Conservation (phyloP, 2,329 filamentous ascomycete species). For the Pseudogymnoascus sp. region DNA sequence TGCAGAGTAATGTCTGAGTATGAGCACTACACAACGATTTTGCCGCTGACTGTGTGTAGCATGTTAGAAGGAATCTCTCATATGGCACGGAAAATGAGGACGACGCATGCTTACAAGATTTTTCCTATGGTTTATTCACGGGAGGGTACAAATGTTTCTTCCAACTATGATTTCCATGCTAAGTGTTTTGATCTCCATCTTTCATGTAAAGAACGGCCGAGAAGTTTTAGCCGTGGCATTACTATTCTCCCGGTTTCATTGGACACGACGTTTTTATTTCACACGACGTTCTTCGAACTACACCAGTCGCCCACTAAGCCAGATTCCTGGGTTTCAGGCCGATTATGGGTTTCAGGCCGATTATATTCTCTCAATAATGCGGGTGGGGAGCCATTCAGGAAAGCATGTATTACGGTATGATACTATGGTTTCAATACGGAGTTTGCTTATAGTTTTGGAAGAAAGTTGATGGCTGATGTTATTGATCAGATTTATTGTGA, state of each 20-base stretch:
- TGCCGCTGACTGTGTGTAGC: background rate
- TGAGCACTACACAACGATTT: background rate
- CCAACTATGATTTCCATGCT: too few relatives aligned
- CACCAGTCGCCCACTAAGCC: slow-evolving; percentile 30
- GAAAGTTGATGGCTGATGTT: too few relatives aligned
- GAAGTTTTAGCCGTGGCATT: background rate
- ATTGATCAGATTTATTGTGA: background rate
- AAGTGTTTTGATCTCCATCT: background rate
- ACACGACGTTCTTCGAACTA: background rate
- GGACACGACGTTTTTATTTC: background rate
- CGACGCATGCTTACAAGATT: background rate
- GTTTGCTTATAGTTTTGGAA: background rate
- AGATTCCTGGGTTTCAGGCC: slow-evolving; percentile 44
- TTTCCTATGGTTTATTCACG: background rate
- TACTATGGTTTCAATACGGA: background rate
- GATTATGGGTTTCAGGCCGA: slow-evolving; percentile 35
- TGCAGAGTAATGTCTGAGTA: background rate
- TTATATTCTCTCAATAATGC: slow-evolving; percentile 26
- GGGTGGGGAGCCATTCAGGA: background rate
- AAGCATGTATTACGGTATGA: background rate
- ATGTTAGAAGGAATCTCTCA: background rate
- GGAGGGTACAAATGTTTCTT: too few relatives aligned
- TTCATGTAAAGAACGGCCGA: background rate
- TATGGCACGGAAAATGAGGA: background rate
- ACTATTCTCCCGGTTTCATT: too few relatives aligned